Evolutionary conservation across 345 rosid species (phyloP).

Genomic region (Murraya koenigii): DNA sequence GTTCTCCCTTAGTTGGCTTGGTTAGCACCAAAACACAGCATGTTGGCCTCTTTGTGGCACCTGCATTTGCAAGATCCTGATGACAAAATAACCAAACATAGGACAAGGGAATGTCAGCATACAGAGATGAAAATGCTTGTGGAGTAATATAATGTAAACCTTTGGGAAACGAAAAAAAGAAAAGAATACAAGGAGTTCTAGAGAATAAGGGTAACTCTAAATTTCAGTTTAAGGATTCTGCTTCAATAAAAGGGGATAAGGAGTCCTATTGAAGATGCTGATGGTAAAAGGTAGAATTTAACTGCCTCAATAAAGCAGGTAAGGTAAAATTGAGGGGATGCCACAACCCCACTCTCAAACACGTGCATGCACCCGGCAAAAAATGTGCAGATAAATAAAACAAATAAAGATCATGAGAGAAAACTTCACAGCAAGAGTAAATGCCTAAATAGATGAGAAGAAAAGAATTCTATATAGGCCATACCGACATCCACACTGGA

Average conservation of each 20-base stretch:
- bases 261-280: neutral
- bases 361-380: too few species aligned
- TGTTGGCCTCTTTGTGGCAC: constrained; percentile 90
- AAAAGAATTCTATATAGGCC: neutral
- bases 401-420: neutral
- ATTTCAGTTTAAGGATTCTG: neutral
- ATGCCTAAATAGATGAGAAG: neutral
- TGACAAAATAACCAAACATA: neutral
- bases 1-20: constrained; percentile 83
- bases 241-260: neutral
- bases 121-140: neutral
- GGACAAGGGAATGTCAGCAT: neutral
- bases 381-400: too few species aligned
- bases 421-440: neutral
- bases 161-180: too few species aligned
- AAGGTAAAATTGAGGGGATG: neutral
- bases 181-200: too few species aligned
- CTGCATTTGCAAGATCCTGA: constrained; percentile 95
- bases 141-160: too few species aligned
- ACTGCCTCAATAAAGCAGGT: neutral
- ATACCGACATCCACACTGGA: neutral
- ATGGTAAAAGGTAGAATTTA: neutral
- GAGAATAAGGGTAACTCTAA: neutral
- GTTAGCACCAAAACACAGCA: constrained; percentile 87
- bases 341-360: too few species aligned